Evolutionary conservation across 73 alveolate species (phyloP), one percentile per base, ranked within the genome.

Genomic region (Tetrahymena elliotti): DNA sequence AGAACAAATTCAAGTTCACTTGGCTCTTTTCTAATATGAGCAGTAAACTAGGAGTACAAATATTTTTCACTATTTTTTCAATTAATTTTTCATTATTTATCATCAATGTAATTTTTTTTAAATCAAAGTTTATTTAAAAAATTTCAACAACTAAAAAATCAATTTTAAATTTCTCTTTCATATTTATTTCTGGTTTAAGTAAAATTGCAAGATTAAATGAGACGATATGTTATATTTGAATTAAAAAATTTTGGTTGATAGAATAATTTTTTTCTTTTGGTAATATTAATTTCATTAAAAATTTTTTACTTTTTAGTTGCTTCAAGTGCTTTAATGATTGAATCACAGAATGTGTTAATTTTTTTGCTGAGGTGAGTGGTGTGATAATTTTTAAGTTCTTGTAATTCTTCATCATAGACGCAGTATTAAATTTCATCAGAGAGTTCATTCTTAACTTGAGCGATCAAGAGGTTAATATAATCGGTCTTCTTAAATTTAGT

Each of bases 401-500:
- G 93, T 93, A 33, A 39, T 88, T 95, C 93, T 94, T 88, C 92
- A 3, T 82, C 38, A 40, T 96, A 93, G 88, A 39, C 94, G 37
- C 35, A 93, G 93, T 52, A 97, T 31, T 84, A 94, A 84, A 53
- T 39, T 39, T 52, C 93, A 24, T 96, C 95, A 54, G 95, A 53
- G 41, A 68, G 98, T 22, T 96, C 98, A 54, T 98, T 99, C 33
- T 97, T 98, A 94, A 99, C 95, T 12, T 99, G 96, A 94, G 97
- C 97, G 54, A 98, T 96, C 95, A 98, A 99, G 84, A 98, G 97
- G 96, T 98, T 98, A 93, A 98, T 93, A 93, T 96, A 98, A 94
- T 98, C 99, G 83, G 96, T 98, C 83, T 95, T 97, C 92, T 96
- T 31, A 37, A 98, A 98, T 94, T 98, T 96, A 47, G 96, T 93